A percentile compares a stretch with the other conserved stretches of the same genome.
phyloP scores from a whole-genome alignment of 306 rosid genomes.

The Morella rubra region DNA sequence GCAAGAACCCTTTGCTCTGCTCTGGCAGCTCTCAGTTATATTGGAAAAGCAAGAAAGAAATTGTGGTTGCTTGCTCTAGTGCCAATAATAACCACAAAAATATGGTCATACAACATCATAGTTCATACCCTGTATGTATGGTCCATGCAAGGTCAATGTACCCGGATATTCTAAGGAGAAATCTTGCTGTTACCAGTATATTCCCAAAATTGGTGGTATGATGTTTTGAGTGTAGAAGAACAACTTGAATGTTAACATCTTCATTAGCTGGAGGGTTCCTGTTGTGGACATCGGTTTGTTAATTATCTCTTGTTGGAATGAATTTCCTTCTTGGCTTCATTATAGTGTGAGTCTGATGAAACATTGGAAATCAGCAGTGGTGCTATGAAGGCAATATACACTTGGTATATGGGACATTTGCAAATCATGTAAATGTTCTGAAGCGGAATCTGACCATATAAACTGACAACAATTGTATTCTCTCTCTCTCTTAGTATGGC shows the following conservation, averaged over 20 bases:
- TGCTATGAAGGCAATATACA: no score
- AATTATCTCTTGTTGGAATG: not conserved
- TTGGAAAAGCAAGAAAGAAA: no score
- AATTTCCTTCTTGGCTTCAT: not conserved
- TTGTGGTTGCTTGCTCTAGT: no score
- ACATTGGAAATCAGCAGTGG: no score
- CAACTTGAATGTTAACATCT: not conserved
- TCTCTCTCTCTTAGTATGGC: no score
- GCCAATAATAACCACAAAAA: not conserved
- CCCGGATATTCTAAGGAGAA: not conserved
- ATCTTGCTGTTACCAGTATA: not conserved
- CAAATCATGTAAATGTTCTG: no score
- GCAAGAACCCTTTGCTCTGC: no score
- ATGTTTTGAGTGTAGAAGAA: not conserved
- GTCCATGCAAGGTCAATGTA: not conserved
- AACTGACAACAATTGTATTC: no score
- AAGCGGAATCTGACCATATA: no score
- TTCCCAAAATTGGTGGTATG: not conserved
- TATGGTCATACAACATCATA: not conserved
- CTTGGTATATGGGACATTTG: no score
- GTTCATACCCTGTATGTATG: not conserved
- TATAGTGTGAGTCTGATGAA: no score
- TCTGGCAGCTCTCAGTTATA: no score
- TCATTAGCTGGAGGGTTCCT: not conserved
- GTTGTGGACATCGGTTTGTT: not conserved